Base-by-base conservation (phyloP, 2,329 filamentous ascomycete species). In the Colletotrichum echinochloae region DNA sequence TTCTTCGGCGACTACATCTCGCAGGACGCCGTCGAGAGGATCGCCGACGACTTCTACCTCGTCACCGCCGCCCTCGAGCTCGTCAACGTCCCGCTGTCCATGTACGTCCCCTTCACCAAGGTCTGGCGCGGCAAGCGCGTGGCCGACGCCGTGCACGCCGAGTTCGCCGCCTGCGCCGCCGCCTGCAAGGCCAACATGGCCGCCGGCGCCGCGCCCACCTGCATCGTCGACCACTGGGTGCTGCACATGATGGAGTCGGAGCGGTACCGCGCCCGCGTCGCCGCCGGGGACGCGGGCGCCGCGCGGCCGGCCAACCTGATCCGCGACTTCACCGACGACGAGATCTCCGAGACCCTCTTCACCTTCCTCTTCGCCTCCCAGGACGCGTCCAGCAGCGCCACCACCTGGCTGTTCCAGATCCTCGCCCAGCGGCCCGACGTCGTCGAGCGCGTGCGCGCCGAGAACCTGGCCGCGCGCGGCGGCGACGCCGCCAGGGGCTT, bases 1-100 rank as follows among this genome's bases (percentile, higher is more conserved):
- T 95, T 95, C 77, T 92, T 94, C 56, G 92, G 93, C 30, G 88
- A 94, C 81, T 94, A 94, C 83, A 93, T 94, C 80, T 89, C 88
- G 11, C 88, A 93, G 52, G 88, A 89, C 70, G 87, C 88, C 5
- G 88, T 95, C 67, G 90, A 92, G 83, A 91, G 87, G 79, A 92
- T 95, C 68, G 90, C 92, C 23, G 89, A 94, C 76, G 92, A 95
- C 80, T 95, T 92, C 79, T 94, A 94, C 79, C 85, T 90, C 70
- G 91, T 92, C 75, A 95, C 92, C 5, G 92, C 90, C 28, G 92
- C 93, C 0, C 86, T 95, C 52, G 92, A 95, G 79, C 86, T 95
- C 28, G 92, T 95, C 83, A 94, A 94, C 81, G 89, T 94, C 76
- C 92, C 92, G 4, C 66, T 85, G 0, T 84, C 82, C 0, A 89